Conservation (phyloP, 331 rosid genomes). For the Malus hybrid region DNA sequence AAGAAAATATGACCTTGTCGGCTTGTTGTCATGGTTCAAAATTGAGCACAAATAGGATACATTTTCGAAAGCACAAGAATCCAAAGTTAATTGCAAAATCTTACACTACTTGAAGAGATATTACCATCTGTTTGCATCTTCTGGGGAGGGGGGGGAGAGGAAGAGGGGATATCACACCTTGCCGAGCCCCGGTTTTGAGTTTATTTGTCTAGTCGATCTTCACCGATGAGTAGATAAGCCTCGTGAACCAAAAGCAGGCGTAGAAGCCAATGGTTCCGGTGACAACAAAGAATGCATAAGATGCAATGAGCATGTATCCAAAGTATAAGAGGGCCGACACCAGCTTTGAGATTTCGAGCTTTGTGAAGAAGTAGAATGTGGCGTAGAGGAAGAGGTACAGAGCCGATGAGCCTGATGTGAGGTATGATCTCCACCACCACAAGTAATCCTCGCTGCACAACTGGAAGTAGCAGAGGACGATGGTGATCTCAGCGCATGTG, state of each 20-base stretch:
- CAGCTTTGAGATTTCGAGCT: constrained; percentile 94
- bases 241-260: constrained; percentile 93
- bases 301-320: constrained; percentile 95
- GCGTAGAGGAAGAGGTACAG: constrained; percentile 92
- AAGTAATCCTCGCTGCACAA: constrained; percentile 95
- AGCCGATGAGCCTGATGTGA: constrained; percentile 96
- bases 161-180: not conserved
- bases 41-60: constrained; percentile 56
- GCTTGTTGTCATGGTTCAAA: constrained; percentile 36
- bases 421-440: constrained; percentile 99
- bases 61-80: constrained; percentile 28
- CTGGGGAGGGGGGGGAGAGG: not conserved
- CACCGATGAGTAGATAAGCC: constrained; percentile 97
- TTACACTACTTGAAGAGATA: constrained; percentile 31
- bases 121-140: not conserved
- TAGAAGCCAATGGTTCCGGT: constrained; percentile 95
- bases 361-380: constrained; percentile 95
- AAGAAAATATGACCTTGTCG: constrained; percentile 29
- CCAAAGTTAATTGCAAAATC: constrained; percentile 39
- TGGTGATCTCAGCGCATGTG: constrained; percentile 93
- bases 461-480: constrained; percentile 99
- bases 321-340: constrained; percentile 83
- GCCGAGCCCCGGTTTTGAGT: not conserved
- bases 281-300: constrained; percentile 93
- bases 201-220: constrained; percentile 80